phyloP scores from a whole-genome alignment of 768 basidiomycete species.

The Phanerochaete carnosa region DNA sequence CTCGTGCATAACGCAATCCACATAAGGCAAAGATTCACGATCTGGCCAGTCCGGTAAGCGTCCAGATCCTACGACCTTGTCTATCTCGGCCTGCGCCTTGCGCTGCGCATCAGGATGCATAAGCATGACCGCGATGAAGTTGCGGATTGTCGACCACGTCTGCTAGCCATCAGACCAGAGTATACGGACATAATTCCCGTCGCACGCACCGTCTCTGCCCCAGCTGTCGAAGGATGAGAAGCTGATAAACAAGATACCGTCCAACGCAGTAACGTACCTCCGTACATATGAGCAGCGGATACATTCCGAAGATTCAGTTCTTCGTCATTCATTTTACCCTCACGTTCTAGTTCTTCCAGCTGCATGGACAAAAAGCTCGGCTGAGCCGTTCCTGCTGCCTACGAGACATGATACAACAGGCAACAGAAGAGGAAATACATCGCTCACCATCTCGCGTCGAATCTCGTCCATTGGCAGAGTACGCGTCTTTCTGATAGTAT shows the following conservation, averaged over 20 bases:
- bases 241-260: background rate
- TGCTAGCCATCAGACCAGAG: background rate
- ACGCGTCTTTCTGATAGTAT: too few relatives aligned
- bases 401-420: too few relatives aligned
- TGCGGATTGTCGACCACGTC: background rate
- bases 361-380: too few relatives aligned
- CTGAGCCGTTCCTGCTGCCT: too few relatives aligned
- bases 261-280: background rate
- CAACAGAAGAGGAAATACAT: too few relatives aligned
- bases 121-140: background rate
- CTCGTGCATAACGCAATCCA: conserved; percentile 17
- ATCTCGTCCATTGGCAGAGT: too few relatives aligned
- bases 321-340: background rate
- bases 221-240: background rate
- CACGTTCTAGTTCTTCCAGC: background rate
- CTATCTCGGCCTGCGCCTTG: conserved; percentile 15
- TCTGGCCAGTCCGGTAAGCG: conserved; percentile 14
- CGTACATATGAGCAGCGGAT: background rate
- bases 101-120: background rate
- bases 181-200: background rate
- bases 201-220: background rate
- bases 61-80: conserved; percentile 6
- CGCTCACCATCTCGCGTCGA: too few relatives aligned
- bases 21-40: conserved; percentile 8
- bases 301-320: background rate